These are phyloP conservation scores for Fusarium cyanostomum DNA, from an alignment of 2,329 filamentous ascomycete species.

Conservation along the genomic window DNA sequence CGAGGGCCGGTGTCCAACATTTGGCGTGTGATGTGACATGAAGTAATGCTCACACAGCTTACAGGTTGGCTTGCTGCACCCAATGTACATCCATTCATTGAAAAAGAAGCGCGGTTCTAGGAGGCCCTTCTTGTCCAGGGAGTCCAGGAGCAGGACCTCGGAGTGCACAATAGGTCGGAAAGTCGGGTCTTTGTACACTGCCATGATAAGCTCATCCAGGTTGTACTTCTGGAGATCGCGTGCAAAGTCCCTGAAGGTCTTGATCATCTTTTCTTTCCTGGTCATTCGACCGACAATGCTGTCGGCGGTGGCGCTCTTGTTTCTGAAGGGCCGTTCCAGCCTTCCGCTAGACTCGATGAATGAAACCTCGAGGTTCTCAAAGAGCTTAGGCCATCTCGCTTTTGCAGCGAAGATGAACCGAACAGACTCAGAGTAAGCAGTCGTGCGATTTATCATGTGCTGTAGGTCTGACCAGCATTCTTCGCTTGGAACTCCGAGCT, in stretches of 20 bases:
- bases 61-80: conserved; percentile 50
- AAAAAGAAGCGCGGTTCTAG: conserved; percentile 39
- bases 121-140: conserved; percentile 28
- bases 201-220: conserved; percentile 26
- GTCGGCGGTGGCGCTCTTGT: conserved; percentile 17
- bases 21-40: conserved; percentile 13
- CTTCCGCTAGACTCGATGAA: conserved; percentile 33
- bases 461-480: conserved; percentile 37
- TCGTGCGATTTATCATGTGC: conserved; percentile 29
- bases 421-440: conserved; percentile 28
- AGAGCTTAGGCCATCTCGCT: conserved; percentile 41
- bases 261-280: background rate
- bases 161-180: conserved; percentile 46
- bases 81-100: conserved; percentile 45
- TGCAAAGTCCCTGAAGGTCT: conserved; percentile 6
- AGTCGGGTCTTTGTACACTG: background rate
- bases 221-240: conserved; percentile 22
- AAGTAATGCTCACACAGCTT: conserved; percentile 48
- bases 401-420: conserved; percentile 27
- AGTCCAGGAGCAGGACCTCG: conserved; percentile 44
- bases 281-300: conserved; percentile 19
- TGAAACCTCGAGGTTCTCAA: conserved; percentile 41
- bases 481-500: conserved; percentile 5
- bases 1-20: conserved; percentile 36
- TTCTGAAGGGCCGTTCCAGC: background rate